Conservation (phyloP, 2,329 filamentous ascomycete genomes). For the Aspergillus tamarii region DNA sequence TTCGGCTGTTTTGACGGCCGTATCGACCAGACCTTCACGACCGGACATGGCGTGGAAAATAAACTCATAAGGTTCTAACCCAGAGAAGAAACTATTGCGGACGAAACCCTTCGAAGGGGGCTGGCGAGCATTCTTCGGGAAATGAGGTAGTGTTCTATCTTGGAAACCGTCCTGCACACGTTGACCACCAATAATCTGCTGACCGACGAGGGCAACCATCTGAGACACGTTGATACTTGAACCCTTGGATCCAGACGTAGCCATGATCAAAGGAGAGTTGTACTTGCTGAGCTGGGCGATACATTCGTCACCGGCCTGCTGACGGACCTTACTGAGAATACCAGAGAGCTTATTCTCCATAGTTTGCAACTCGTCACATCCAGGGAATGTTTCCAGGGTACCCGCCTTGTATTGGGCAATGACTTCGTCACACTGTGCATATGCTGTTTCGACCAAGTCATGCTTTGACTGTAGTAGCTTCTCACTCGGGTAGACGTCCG, state of each 20-base stretch:
- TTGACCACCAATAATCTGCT: conserved; percentile 93
- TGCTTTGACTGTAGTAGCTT: conserved; percentile 74
- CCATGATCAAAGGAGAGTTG: conserved; percentile 95
- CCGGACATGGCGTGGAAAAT: conserved; percentile 98
- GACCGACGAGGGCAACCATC: conserved; percentile 96
- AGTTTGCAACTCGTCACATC: conserved; percentile 88
- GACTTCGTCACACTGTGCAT: conserved; percentile 77
- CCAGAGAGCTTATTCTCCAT: conserved; percentile 89
- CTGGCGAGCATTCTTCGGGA: conserved; percentile 87
- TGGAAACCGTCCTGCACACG: conserved; percentile 97
- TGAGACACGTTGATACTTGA: conserved; percentile 98
- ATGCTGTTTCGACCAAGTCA: conserved; percentile 74
- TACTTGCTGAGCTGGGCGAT: conserved; percentile 85
- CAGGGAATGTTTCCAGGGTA: conserved; percentile 81
- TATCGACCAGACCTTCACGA: conserved; percentile 97
- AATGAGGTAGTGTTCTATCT: conserved; percentile 91
- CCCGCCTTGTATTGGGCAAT: conserved; percentile 80
- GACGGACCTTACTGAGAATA: conserved; percentile 88
- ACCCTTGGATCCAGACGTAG: conserved; percentile 94
- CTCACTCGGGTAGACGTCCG: conserved; percentile 84
- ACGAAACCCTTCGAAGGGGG: conserved; percentile 98
- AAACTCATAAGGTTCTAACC: conserved; percentile 87
- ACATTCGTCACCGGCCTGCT: conserved; percentile 87
- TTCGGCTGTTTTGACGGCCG: conserved; percentile 97
- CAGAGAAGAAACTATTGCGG: conserved; percentile 94